Percentiles rank a stretch among this genome's conserved stretches.
Evolutionary conservation across 225 moss, liverwort and hornwort species (phyloP).

Genomic region (Polytrichum formosum): DNA sequence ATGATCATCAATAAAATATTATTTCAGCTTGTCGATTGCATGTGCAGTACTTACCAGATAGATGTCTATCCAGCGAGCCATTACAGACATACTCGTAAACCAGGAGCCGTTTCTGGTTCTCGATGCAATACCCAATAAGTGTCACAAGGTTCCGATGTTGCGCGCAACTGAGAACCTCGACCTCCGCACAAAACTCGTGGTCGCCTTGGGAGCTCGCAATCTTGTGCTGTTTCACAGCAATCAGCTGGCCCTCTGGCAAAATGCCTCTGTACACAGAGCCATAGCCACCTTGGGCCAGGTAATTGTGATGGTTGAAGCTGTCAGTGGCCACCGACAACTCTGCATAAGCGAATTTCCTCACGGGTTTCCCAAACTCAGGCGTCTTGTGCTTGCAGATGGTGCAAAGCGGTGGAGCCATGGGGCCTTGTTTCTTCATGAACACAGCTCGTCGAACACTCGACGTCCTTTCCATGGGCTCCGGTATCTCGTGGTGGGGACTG

Average conservation of each 20-base stretch:
- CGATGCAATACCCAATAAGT: slow-evolving; percentile 63
- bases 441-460: slow-evolving; percentile 19
- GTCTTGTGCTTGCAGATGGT: slow-evolving; percentile 59
- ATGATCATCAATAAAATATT: background rate
- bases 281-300: slow-evolving; percentile 53
- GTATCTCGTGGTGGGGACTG: too few relatives aligned
- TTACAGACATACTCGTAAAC: slow-evolving; percentile 69
- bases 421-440: slow-evolving; percentile 41
- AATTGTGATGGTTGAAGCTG: slow-evolving; percentile 42
- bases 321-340: slow-evolving; percentile 48
- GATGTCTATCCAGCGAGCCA: slow-evolving; percentile 61
- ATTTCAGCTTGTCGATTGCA: too few relatives aligned
- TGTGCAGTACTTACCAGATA: slow-evolving; percentile 36
- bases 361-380: slow-evolving; percentile 59
- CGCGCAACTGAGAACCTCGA: slow-evolving; percentile 74
- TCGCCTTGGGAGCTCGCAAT: slow-evolving; percentile 62
- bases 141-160: slow-evolving; percentile 73
- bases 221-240: slow-evolving; percentile 69
- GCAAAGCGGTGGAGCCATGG: slow-evolving; percentile 50
- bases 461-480: background rate
- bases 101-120: slow-evolving; percentile 44
- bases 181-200: slow-evolving; percentile 62
- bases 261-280: slow-evolving; percentile 58
- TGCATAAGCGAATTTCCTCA: slow-evolving; percentile 32
- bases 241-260: slow-evolving; percentile 58